Conservation (phyloP, 2,329 filamentous ascomycete species). For the Pestalotiopsis sp. region DNA sequence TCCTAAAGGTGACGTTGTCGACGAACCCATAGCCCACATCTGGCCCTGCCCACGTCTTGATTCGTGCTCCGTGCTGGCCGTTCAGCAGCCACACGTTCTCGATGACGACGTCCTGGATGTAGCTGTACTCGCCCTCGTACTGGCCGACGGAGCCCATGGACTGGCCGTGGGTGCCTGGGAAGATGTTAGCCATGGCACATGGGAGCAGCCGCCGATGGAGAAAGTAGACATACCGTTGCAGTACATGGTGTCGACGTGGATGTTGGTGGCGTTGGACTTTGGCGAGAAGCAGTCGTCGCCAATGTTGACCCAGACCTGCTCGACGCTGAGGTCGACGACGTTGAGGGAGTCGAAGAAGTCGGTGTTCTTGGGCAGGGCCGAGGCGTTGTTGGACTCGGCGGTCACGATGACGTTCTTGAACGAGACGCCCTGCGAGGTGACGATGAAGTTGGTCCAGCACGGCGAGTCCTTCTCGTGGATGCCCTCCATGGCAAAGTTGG, state of each 20-base stretch:
- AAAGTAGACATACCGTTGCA: constrained; percentile 45
- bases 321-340: constrained; percentile 54
- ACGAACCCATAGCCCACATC: constrained; percentile 62
- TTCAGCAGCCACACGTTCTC: constrained; percentile 61
- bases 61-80: constrained; percentile 54
- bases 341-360: constrained; percentile 66
- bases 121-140: constrained; percentile 55
- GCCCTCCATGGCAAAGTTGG: constrained; percentile 57
- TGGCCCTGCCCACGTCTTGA: constrained; percentile 64
- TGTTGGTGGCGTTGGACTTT: constrained; percentile 60
- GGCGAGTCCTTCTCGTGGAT: constrained; percentile 63
- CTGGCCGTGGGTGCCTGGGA: constrained; percentile 51
- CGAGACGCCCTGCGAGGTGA: constrained; percentile 55
- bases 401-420: constrained; percentile 58
- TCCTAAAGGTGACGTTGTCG: constrained; percentile 61
- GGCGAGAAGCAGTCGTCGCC: constrained; percentile 65
- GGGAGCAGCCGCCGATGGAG: neutral
- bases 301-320: constrained; percentile 53
- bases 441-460: constrained; percentile 66
- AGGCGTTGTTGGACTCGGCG: constrained; percentile 48
- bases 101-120: constrained; percentile 59
- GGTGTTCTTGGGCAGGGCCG: constrained; percentile 58
- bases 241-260: constrained; percentile 62
- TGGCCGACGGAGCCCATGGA: constrained; percentile 62
- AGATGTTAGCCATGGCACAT: neutral